phyloP scores from a whole-genome alignment of 2,329 filamentous ascomycete species.

The Chalaropsis ovoidea region DNA sequence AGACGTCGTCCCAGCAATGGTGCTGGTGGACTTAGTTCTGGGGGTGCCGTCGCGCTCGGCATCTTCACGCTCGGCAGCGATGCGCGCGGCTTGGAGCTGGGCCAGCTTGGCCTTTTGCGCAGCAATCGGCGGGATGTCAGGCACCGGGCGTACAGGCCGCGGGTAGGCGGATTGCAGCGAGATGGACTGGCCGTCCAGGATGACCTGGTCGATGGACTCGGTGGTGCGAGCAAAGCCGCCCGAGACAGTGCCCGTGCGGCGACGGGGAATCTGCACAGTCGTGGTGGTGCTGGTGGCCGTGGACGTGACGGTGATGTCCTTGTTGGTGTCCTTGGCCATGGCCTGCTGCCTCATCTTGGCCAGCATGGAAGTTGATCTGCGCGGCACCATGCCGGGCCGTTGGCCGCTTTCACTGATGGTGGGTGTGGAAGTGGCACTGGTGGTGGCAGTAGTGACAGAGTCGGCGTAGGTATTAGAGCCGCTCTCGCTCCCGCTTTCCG shows the following conservation, averaged over 20 bases:
- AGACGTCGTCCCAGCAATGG: background rate
- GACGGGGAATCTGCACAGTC: conserved; percentile 17
- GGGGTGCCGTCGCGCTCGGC: conserved; percentile 8
- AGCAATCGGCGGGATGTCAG: conserved; percentile 24
- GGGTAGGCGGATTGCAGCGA: conserved; percentile 19
- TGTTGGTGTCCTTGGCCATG: background rate
- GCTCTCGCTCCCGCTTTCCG: conserved; percentile 21
- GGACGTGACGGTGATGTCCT: conserved; percentile 18
- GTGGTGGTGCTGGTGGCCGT: conserved; percentile 20
- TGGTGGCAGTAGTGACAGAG: conserved; percentile 20
- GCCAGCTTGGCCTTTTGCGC: conserved; percentile 23
- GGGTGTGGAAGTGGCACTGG: background rate
- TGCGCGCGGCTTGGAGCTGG: conserved; percentile 20
- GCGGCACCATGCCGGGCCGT: conserved; percentile 21
- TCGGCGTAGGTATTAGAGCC: conserved; percentile 18
- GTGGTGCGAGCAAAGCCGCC: conserved; percentile 7
- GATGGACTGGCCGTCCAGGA: conserved; percentile 17
- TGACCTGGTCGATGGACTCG: conserved; percentile 21
- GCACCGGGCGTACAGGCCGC: conserved; percentile 19
- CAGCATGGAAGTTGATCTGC: conserved; percentile 23
- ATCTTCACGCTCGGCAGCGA: conserved; percentile 17
- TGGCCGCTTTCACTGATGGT: conserved; percentile 7
- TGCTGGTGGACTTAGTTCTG: background rate
- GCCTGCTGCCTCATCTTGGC: conserved; percentile 20
- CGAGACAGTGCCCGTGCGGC: conserved; percentile 20